Percentiles rank a stretch among this genome's conserved stretches.
phyloP scores from a whole-genome alignment of 1,284 basidiomycete species.

The Cutaneotrichosporon dermatis region DNA sequence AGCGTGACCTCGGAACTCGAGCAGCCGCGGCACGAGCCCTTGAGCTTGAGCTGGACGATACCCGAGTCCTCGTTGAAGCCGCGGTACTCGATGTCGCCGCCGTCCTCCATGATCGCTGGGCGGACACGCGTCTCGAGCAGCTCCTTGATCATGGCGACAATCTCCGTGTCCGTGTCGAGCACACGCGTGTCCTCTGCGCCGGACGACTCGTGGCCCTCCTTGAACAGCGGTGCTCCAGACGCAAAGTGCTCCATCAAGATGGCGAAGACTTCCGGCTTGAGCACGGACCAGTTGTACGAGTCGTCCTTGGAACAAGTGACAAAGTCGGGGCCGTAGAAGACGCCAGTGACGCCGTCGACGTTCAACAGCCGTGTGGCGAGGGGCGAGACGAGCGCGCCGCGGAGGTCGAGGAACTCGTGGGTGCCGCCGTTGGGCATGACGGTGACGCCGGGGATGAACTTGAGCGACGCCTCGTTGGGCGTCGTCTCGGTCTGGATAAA shows the following conservation, averaged over 20 bases:
- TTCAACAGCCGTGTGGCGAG: conserved; percentile 90
- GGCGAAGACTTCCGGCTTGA: conserved; percentile 99
- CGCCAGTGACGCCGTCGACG: conserved; percentile 77
- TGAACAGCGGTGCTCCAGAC: conserved; percentile 77
- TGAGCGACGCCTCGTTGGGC: conserved; percentile 94
- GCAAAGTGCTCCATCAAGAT: conserved; percentile 97
- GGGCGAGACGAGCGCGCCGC: conserved; percentile 75
- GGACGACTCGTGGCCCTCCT: conserved; percentile 62
- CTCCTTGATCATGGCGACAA: conserved; percentile 99
- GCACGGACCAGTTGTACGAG: conserved; percentile 76
- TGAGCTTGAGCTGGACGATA: conserved; percentile 72
- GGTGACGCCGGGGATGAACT: conserved; percentile 89
- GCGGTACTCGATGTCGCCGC: conserved; percentile 55
- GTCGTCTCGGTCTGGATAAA: conserved; percentile 97
- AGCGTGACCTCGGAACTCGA: conserved; percentile 88
- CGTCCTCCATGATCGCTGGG: conserved; percentile 80
- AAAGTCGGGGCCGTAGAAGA: conserved; percentile 98
- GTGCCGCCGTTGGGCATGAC: conserved; percentile 80
- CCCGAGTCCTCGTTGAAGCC: conserved; percentile 55
- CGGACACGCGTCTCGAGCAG: conserved; percentile 89
- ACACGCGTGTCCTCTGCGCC: conserved; percentile 93
- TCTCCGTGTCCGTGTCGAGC: conserved; percentile 92
- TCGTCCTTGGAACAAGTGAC: conserved; percentile 92
- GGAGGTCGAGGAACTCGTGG: conserved; percentile 89
- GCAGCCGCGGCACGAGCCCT: conserved; percentile 95